phyloP scores from a whole-genome alignment of 345 rosid species.

The Hibiscus mutabilis region DNA sequence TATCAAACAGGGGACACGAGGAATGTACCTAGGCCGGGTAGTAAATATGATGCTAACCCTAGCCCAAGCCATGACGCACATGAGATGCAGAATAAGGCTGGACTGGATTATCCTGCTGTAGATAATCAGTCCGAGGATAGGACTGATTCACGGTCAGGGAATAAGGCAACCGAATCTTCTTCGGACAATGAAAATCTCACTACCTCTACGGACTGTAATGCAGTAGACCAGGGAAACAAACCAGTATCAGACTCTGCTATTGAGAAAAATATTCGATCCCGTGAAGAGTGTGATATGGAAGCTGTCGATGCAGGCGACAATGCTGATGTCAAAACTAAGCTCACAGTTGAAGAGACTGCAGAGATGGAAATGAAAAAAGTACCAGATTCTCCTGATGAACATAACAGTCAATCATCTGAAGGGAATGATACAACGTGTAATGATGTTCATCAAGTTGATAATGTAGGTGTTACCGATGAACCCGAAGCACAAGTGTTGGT shows the following conservation, averaged over 20 bases:
- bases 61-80: background rate
- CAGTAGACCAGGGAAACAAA: constrained; percentile 5
- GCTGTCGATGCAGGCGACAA: background rate
- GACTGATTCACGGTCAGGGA: constrained; percentile 19
- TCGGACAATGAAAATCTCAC: constrained; percentile 8
- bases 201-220: background rate
- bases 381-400: constrained; percentile 11
- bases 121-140: constrained; percentile 5
- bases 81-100: constrained; percentile 10
- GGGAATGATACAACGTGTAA: background rate
- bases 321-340: constrained; percentile 13
- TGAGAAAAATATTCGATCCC: background rate
- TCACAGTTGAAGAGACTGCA: constrained; percentile 18
- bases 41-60: background rate
- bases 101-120: constrained; percentile 15
- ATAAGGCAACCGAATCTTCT: constrained; percentile 14
- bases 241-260: background rate
- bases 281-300: background rate
- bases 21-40: constrained; percentile 13
- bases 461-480: background rate
- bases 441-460: background rate
- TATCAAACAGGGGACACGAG: constrained; percentile 18
- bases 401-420: background rate
- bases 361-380: background rate
- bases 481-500: background rate